Evolutionary conservation across 805 yeast genomes (phyloP), one percentile per base, ranked within the genome.

Genomic region (Metschnikowia santaceciliae): DNA sequence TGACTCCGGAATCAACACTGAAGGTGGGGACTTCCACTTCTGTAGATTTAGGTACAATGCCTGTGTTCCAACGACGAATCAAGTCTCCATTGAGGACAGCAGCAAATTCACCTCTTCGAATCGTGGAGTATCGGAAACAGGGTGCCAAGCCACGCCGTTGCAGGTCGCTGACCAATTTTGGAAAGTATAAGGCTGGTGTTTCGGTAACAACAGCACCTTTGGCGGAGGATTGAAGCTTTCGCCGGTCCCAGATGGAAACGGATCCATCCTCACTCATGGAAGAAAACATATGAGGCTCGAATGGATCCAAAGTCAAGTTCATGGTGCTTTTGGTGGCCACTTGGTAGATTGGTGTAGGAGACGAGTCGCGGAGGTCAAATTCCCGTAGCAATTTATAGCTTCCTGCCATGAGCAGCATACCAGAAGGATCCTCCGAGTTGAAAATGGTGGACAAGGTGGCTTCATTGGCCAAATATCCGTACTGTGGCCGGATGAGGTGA

Each of bases 231-330:
- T 74, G 65, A 42, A 88, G 63, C 56, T 78, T 83, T 56, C 96
- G 72, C 55, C 89, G 75, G 64, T 88, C 96, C 88, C 91, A 91
- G 6, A 91, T 74, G 0, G 92, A 84, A 46, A 90, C 69, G 0
- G 94, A 80, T 1, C 96, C 96, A 61, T 88, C 92, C 58, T 90
- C 96, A 47, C 88, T 81, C 55, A 80, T 80, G 0, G 95, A 83
- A 15, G 89, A 81, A 65, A 91, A 88, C 54, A 80, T 75, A 65
- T 80, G 77, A 11, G 76, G 77, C 60, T 83, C 82, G 61, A 81
- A 81, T 3, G 87, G 92, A 62, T 88, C 91, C 32, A 84, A 72
- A 7, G 80, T 75, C 42, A 91, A 75, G 17, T 86, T 86, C 58
- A 81, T 75, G 0, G 90, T 82, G 52, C 88, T 80, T 58, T 84